These are phyloP conservation scores for Saccharomycopsis synnaedendra DNA, from an alignment of 805 yeast species.

Conservation along the genomic window DNA sequence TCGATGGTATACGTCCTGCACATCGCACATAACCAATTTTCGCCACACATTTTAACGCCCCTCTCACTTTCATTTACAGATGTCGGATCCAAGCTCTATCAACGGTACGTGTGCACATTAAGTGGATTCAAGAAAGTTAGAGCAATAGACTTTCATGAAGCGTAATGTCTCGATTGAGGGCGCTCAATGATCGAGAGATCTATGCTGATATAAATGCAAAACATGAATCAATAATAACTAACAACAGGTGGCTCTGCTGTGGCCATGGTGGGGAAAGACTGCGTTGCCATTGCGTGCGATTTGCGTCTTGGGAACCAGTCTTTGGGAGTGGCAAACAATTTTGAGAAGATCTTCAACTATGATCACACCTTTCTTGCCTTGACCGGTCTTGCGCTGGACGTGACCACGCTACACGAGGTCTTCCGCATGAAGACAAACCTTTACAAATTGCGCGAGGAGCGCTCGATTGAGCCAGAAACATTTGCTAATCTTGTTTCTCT, in stretches of 20 bases:
- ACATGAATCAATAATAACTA: not conserved
- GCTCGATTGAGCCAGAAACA: slow-evolving; percentile 84
- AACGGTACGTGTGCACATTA: slow-evolving; percentile 37
- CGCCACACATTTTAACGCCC: too few relatives aligned
- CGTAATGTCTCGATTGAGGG: not conserved
- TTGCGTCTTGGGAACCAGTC: slow-evolving; percentile 90
- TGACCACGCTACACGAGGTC: slow-evolving; percentile 68
- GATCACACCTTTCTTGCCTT: slow-evolving; percentile 84
- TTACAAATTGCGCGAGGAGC: slow-evolving; percentile 84
- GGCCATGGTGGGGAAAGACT: slow-evolving; percentile 97
- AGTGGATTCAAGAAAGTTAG: not conserved
- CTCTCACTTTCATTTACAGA: not conserved
- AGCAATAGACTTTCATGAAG: not conserved
- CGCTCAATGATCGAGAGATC: not conserved
- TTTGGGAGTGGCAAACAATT: slow-evolving; percentile 81
- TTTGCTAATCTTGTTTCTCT: slow-evolving; percentile 89
- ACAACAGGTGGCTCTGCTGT: slow-evolving; percentile 83
- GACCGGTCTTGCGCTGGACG: slow-evolving; percentile 94
- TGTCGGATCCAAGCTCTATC: slow-evolving; percentile 57
- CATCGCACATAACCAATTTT: too few relatives aligned
- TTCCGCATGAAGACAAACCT: slow-evolving; percentile 80
- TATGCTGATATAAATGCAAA: not conserved
- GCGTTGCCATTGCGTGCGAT: slow-evolving; percentile 96
- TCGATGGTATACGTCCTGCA: too few relatives aligned
- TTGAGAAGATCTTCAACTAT: slow-evolving; percentile 82